Conservation (phyloP, 768 basidiomycete genomes). For the Russula lepida region DNA sequence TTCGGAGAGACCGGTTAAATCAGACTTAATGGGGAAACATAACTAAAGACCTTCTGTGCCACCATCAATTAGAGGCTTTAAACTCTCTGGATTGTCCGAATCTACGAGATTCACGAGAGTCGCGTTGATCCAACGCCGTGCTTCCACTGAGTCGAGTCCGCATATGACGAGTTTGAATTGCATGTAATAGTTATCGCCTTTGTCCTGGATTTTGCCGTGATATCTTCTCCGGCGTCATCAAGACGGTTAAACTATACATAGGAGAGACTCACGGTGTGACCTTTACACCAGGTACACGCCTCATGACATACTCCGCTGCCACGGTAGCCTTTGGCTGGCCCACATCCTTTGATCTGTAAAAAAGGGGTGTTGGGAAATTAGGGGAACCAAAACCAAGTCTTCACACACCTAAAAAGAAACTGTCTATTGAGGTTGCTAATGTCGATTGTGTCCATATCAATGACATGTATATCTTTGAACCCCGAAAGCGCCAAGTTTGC, state of each 20-base stretch:
- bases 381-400: neutral
- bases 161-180: slow-evolving; percentile 97
- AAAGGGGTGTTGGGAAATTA: neutral
- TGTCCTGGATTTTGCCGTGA: slow-evolving; percentile 97
- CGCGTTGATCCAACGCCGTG: slow-evolving; percentile 97
- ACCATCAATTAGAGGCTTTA: slow-evolving; percentile 97
- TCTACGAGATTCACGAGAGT: slow-evolving; percentile 94
- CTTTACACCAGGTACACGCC: slow-evolving; percentile 88
- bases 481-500: slow-evolving; percentile 93
- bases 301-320: slow-evolving; percentile 96
- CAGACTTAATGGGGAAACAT: neutral
- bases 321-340: slow-evolving; percentile 90
- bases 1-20: slow-evolving; percentile 26
- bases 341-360: slow-evolving; percentile 72
- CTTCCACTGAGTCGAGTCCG: slow-evolving; percentile 95
- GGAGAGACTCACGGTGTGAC: slow-evolving; percentile 77
- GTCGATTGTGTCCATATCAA: slow-evolving; percentile 99
- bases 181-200: slow-evolving; percentile 88
- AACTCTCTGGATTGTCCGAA: slow-evolving; percentile 80
- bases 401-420: slow-evolving; percentile 83
- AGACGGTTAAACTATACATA: neutral
- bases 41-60: slow-evolving; percentile 80
- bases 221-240: slow-evolving; percentile 44
- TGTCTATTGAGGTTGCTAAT: slow-evolving; percentile 98
- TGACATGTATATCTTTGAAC: slow-evolving; percentile 98